Percentiles rank a stretch among this genome's conserved stretches.
These are phyloP conservation scores for Fusarium camptoceras DNA, from an alignment of 2,329 filamentous ascomycete genomes.

Conservation along the genomic window DNA sequence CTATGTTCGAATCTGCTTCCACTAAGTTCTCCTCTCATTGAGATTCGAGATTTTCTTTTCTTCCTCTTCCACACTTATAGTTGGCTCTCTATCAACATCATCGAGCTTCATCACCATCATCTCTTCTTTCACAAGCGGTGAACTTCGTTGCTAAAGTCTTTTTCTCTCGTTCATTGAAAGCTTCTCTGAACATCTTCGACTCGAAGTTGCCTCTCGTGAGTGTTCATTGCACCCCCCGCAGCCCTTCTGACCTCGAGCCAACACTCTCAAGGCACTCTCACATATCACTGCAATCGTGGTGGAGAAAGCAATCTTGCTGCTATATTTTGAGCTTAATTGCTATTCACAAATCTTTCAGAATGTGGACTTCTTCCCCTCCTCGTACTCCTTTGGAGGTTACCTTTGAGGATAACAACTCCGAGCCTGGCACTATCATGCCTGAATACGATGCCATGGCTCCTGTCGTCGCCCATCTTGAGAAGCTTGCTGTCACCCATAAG, in stretches of 20 bases:
- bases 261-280: not conserved
- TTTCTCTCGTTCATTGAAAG: not conserved
- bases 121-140: not conserved
- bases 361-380: slow-evolving; percentile 9
- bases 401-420: slow-evolving; percentile 7
- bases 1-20: not conserved
- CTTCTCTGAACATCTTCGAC: not conserved
- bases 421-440: slow-evolving; percentile 1
- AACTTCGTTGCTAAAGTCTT: not conserved
- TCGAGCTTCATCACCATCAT: not conserved
- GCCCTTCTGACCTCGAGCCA: not conserved
- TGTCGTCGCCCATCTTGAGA: slow-evolving; percentile 20
- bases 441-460: slow-evolving; percentile 14
- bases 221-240: not conserved
- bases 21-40: not conserved
- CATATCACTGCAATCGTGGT: not conserved
- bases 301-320: not conserved
- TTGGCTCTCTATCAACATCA: slow-evolving; percentile 2
- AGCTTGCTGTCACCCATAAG: slow-evolving; percentile 4
- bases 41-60: not conserved
- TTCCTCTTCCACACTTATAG: not conserved
- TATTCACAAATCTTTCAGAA: not conserved
- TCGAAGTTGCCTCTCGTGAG: slow-evolving; percentile 15
- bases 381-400: slow-evolving; percentile 6
- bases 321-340: not conserved